phyloP scores from a whole-genome alignment of 129 eudicot genomes.

The Flaveria trinervia region DNA sequence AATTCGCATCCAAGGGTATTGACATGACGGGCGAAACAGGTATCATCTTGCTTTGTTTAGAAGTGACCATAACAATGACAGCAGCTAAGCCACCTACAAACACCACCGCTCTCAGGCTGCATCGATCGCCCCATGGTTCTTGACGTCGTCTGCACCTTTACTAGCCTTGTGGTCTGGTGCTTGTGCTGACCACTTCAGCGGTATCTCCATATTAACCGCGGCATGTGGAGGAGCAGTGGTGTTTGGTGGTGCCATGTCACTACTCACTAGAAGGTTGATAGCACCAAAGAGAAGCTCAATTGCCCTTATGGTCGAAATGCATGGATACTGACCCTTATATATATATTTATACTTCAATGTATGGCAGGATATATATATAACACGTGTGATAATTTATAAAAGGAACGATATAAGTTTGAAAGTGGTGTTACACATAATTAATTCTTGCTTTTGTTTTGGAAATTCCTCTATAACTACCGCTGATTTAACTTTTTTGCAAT shows the following conservation, averaged over 20 bases:
- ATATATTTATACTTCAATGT: constrained; percentile 1
- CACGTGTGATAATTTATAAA: background rate
- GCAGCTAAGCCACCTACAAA: constrained; percentile 47
- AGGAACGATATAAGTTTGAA: background rate
- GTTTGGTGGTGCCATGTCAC: constrained; percentile 21
- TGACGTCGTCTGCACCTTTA: background rate
- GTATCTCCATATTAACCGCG: background rate
- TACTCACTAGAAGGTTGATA: background rate
- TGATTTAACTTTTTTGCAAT: background rate
- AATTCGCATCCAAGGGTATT: constrained; percentile 41
- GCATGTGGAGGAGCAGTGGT: constrained; percentile 18
- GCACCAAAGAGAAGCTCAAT: background rate
- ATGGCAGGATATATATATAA: background rate
- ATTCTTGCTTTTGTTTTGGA: background rate
- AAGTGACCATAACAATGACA: constrained; percentile 61
- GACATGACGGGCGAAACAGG: constrained; percentile 29
- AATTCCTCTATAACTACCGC: background rate
- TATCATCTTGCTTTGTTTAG: constrained; percentile 50
- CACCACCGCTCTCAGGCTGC: constrained; percentile 51
- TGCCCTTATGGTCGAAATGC: background rate
- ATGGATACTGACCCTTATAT: background rate
- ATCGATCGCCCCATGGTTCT: constrained; percentile 35
- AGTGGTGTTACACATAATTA: background rate
- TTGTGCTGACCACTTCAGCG: constrained; percentile 23
- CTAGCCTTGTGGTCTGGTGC: constrained; percentile 13